phyloP scores from a whole-genome alignment of 257 asterid genomes.

The Solanum microdontum region DNA sequence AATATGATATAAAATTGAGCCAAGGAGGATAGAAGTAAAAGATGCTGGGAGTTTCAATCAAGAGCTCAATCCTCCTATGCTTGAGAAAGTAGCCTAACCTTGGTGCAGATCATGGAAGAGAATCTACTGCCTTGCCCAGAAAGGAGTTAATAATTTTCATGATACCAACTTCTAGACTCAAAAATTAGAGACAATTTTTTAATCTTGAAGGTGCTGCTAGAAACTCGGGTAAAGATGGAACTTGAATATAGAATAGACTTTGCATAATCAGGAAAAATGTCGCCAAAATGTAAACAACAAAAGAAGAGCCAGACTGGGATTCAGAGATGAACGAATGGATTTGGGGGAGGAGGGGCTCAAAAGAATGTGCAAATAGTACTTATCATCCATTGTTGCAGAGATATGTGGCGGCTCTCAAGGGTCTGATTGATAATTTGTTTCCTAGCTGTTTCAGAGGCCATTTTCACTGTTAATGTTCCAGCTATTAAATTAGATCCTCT shows the following conservation, averaged over 20 bases:
- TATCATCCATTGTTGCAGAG: not conserved
- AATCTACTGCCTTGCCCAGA: not conserved
- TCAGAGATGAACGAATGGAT: not conserved
- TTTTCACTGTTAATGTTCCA: not conserved
- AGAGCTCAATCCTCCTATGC: not conserved
- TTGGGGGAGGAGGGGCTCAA: not conserved
- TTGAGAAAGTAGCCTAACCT: not conserved
- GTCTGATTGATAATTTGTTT: not conserved
- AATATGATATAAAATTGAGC: not conserved
- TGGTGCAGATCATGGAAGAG: not conserved
- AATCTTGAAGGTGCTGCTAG: not conserved
- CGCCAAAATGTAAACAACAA: not conserved
- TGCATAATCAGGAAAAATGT: not conserved
- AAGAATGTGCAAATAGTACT: not conserved
- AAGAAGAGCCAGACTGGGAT: not conserved
- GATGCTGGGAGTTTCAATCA: not conserved
- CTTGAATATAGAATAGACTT: not conserved
- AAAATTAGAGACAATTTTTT: not conserved
- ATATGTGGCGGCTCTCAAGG: not conserved
- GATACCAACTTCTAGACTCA: not conserved
- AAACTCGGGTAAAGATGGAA: not conserved
- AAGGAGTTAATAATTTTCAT: not conserved
- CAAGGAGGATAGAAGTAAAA: not conserved
- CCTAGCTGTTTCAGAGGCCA: not conserved
- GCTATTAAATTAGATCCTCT: not conserved